A percentile compares a stretch with the other conserved stretches of the same genome.
These are phyloP conservation scores for Abrus precatorius DNA, from an alignment of 306 rosid species.

Conservation along the genomic window DNA sequence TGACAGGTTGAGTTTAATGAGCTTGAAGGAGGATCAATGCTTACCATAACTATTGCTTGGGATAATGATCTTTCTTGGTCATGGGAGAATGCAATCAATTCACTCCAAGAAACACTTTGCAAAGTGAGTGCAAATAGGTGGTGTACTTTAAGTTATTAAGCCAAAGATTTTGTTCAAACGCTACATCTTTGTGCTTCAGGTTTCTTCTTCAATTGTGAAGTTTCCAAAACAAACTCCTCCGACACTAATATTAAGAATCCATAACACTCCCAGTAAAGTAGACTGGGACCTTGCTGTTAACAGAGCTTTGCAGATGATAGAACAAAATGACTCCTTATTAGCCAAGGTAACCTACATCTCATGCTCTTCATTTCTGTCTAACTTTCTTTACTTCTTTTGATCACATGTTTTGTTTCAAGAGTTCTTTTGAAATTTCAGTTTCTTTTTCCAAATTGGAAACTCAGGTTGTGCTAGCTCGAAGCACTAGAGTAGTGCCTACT, in stretches of 20 bases:
- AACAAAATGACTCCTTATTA: constrained; percentile 65
- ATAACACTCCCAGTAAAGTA: constrained; percentile 67
- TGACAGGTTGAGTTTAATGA: constrained; percentile 97
- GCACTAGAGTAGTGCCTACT: constrained; percentile 83
- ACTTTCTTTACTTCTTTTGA: neutral
- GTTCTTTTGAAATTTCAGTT: constrained; percentile 38
- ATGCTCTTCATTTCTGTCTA: constrained; percentile 17
- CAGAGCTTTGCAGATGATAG: constrained; percentile 78
- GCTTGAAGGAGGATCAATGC: constrained; percentile 85
- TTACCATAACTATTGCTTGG: constrained; percentile 90
- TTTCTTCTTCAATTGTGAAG: constrained; percentile 72
- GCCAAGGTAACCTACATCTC: constrained; percentile 61
- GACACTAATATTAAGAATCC: constrained; percentile 68
- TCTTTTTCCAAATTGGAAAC: constrained; percentile 44
- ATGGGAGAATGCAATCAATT: constrained; percentile 70
- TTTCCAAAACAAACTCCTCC: constrained; percentile 64
- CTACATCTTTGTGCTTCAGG: constrained; percentile 55
- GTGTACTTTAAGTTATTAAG: neutral
- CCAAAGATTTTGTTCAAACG: constrained; percentile 18
- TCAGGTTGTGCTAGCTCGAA: constrained; percentile 95
- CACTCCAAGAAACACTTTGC: constrained; percentile 70
- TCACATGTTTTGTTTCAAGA: constrained; percentile 25
- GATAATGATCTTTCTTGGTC: constrained; percentile 80
- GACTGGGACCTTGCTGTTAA: constrained; percentile 79
- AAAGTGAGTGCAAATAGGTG: constrained; percentile 60